These are phyloP conservation scores for Lactarius evosmus DNA, from an alignment of 768 basidiomycete genomes.

Conservation along the genomic window DNA sequence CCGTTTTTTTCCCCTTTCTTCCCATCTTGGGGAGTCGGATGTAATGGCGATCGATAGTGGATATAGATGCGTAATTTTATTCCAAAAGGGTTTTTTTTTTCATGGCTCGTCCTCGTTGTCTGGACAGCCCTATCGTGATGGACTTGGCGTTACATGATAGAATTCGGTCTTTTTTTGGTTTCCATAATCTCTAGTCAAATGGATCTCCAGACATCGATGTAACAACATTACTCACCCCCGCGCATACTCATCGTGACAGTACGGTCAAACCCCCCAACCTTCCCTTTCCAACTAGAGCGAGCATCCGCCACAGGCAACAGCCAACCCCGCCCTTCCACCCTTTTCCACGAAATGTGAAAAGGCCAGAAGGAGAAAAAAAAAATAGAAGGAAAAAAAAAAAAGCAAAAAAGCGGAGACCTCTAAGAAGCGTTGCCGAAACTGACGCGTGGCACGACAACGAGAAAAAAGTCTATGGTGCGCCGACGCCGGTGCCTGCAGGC, in stretches of 20 bases:
- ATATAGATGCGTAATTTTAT: neutral
- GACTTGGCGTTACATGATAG: neutral
- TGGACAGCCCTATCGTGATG: neutral
- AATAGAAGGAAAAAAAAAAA: neutral
- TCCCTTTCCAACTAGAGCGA: too few relatives aligned
- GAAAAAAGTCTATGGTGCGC: conserved; percentile 7
- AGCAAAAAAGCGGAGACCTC: neutral
- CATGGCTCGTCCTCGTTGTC: neutral
- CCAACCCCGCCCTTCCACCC: too few relatives aligned
- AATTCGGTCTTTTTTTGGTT: too few relatives aligned
- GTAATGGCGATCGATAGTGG: conserved; percentile 16
- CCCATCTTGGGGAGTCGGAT: conserved; percentile 13
- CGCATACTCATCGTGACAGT: too few relatives aligned
- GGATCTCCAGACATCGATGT: too few relatives aligned
- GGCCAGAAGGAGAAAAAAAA: neutral
- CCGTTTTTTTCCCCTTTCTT: neutral
- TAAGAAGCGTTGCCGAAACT: neutral
- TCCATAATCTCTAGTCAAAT: too few relatives aligned
- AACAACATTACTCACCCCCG: too few relatives aligned
- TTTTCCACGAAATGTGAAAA: neutral
- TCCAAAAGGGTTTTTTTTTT: conserved; percentile 2
- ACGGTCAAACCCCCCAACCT: too few relatives aligned
- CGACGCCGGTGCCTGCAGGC: neutral
- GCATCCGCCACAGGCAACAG: too few relatives aligned
- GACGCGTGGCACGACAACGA: neutral